These are phyloP conservation scores for Manihot esculenta DNA, from an alignment of 441 rosid species.

Conservation along the genomic window DNA sequence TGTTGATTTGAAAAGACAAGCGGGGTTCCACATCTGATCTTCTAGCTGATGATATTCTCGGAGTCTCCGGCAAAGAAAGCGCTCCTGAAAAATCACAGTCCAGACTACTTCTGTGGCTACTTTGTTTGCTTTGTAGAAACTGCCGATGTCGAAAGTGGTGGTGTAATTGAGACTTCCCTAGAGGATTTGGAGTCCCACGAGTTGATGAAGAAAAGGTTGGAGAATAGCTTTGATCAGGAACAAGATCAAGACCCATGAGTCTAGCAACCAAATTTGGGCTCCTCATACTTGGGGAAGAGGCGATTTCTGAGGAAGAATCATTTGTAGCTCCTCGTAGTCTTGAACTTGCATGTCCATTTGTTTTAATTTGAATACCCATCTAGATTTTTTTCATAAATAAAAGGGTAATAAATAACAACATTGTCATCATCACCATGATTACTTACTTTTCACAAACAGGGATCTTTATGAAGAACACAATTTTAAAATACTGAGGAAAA, in stretches of 20 bases:
- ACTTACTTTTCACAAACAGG: conserved; percentile 24
- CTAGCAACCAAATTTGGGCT: conserved; percentile 88
- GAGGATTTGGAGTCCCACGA: conserved; percentile 19
- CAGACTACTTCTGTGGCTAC: conserved; percentile 31
- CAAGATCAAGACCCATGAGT: conserved; percentile 93
- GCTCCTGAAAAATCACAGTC: conserved; percentile 43
- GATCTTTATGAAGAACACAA: conserved; percentile 17
- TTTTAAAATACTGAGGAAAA: conserved; percentile 23
- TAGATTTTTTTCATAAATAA: conserved; percentile 6
- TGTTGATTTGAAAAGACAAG: conserved; percentile 73
- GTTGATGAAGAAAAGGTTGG: conserved; percentile 43
- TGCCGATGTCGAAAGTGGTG: conserved; percentile 20
- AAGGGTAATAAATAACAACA: conserved; percentile 4
- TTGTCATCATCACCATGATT: conserved; percentile 29
- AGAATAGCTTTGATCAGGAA: conserved; percentile 49
- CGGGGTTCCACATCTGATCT: conserved; percentile 76
- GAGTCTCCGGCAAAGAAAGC: conserved; percentile 79
- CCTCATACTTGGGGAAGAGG: conserved; percentile 66
- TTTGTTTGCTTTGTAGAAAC: conserved; percentile 25
- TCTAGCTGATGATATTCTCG: conserved; percentile 68
- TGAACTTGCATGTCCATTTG: conserved; percentile 35
- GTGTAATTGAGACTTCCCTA: conserved; percentile 22
- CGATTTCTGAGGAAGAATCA: conserved; percentile 49
- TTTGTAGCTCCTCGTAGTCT: conserved; percentile 31
- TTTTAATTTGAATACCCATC: conserved; percentile 78